These are phyloP conservation scores for Ceratocystis colombiana DNA, from an alignment of 2,329 filamentous ascomycete species.

Conservation along the genomic window DNA sequence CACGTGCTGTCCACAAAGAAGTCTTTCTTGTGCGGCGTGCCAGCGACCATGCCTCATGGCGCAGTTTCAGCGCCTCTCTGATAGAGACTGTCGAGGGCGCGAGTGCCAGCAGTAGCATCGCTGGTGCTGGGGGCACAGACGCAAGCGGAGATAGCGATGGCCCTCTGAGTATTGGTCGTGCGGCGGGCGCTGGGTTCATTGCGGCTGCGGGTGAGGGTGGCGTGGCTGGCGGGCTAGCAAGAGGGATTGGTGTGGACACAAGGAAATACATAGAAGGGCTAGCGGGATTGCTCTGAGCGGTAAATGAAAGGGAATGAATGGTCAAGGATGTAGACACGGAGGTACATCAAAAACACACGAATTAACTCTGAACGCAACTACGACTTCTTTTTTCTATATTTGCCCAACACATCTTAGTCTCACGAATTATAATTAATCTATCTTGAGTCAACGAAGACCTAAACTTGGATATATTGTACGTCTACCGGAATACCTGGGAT, in stretches of 20 bases:
- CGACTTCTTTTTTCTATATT: no score
- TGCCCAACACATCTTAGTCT: no score
- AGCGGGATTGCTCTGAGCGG: conserved; percentile 38
- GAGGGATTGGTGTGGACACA: conserved; percentile 69
- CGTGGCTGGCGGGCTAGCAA: conserved; percentile 46
- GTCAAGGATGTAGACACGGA: no score
- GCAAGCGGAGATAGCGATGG: conserved; percentile 40
- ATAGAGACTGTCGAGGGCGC: conserved; percentile 32
- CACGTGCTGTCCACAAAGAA: conserved; percentile 41
- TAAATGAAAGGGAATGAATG: no score
- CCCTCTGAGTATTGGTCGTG: conserved; percentile 28
- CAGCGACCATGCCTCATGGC: conserved; percentile 43
- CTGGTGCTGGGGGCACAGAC: neutral
- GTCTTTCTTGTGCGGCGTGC: conserved; percentile 52
- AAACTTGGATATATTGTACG: no score
- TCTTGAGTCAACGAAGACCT: no score
- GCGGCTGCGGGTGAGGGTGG: conserved; percentile 27
- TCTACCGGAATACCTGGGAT: no score
- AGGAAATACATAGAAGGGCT: conserved; percentile 64
- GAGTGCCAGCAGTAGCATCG: neutral
- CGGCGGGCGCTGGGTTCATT: conserved; percentile 2
- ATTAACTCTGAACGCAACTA: no score
- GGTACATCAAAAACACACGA: no score
- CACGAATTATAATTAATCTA: no score
- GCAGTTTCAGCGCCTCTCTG: conserved; percentile 31